Conservation (phyloP, 805 yeast species). For the Metschnikowia hibisci region DNA sequence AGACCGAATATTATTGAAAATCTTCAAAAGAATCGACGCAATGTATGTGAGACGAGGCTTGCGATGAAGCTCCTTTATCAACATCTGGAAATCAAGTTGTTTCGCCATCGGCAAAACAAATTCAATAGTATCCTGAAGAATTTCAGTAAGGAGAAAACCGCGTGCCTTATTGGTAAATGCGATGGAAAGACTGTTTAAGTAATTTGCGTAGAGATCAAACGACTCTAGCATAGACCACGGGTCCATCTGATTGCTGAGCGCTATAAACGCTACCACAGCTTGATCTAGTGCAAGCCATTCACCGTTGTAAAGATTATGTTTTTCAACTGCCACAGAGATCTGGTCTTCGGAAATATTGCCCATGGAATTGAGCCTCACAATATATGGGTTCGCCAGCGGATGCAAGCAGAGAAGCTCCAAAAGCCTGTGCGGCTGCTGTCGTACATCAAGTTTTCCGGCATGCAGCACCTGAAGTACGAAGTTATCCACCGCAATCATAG, state of each 20-base stretch:
- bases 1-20: constrained; percentile 60
- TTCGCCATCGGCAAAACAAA: constrained; percentile 44
- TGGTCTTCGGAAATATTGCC: constrained; percentile 17
- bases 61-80: constrained; percentile 34
- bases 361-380: constrained; percentile 23
- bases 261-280: constrained; percentile 43
- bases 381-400: constrained; percentile 24
- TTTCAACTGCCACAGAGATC: constrained; percentile 20
- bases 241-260: constrained; percentile 46
- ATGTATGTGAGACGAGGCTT: constrained; percentile 47
- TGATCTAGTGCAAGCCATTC: constrained; percentile 48
- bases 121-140: constrained; percentile 36
- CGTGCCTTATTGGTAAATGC: constrained; percentile 46
- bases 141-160: constrained; percentile 32
- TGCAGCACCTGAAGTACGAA: constrained; percentile 33
- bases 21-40: constrained; percentile 51
- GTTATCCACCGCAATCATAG: constrained; percentile 21
- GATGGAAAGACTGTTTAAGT: constrained; percentile 44
- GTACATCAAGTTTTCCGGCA: constrained; percentile 17
- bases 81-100: constrained; percentile 39
- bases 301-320: constrained; percentile 23
- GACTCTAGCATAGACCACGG: constrained; percentile 51
- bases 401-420: constrained; percentile 23
- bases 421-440: constrained; percentile 21
- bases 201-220: constrained; percentile 50